phyloP scores from a whole-genome alignment of 345 rosid genomes.

The Citrus trifoliata region DNA sequence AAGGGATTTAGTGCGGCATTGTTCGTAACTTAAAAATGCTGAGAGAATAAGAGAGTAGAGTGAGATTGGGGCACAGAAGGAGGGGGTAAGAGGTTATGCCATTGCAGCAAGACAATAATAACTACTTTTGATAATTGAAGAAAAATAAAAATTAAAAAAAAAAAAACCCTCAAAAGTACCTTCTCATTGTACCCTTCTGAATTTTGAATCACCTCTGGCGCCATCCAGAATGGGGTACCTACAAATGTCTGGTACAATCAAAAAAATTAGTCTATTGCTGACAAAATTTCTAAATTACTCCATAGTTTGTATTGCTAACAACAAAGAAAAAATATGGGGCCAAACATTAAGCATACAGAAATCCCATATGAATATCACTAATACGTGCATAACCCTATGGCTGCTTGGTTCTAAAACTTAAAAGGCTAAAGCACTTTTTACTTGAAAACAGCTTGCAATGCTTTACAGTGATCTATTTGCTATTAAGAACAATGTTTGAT shows the following conservation, averaged over 20 bases:
- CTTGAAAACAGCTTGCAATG: neutral
- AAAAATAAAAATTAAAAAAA: constrained; percentile 5
- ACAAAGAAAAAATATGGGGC: neutral
- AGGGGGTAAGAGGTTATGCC: neutral
- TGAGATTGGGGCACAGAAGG: constrained; percentile 9
- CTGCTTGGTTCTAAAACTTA: neutral
- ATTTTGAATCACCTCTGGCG: constrained; percentile 99
- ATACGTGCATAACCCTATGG: neutral
- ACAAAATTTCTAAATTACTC: constrained; percentile 14
- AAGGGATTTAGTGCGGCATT: constrained; percentile 16
- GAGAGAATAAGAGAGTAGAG: neutral
- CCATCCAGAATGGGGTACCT: constrained; percentile 99
- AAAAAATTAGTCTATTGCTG: constrained; percentile 36
- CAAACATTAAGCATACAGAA: neutral
- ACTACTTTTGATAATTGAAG: neutral
- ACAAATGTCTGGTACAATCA: constrained; percentile 83
- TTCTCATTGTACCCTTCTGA: constrained; percentile 97
- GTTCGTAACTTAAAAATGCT: constrained; percentile 5
- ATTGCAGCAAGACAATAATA: constrained; percentile 14
- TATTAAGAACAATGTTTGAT: neutral
- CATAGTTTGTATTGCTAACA: neutral
- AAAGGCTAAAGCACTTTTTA: neutral
- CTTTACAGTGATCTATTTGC: neutral
- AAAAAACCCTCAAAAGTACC: constrained; percentile 37
- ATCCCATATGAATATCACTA: neutral